Base-by-base conservation (phyloP, 352 stramenopile species). In the Globisporangium cylindrosporum region DNA sequence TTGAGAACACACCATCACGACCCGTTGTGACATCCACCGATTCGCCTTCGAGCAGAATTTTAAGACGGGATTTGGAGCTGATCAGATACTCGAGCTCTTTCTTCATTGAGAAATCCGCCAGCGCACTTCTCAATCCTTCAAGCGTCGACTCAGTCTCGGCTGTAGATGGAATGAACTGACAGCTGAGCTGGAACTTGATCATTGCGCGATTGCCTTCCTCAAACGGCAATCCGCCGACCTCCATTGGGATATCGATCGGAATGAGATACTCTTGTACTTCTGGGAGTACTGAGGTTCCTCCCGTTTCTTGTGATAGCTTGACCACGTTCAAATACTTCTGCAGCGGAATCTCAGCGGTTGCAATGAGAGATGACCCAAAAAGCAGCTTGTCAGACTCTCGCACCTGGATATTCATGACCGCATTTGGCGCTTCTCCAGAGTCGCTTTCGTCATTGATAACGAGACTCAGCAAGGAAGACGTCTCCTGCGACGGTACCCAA, bases 21-120 rank as follows among this genome's bases (percentile, higher is more conserved):
- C 79, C 82, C 1, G 81, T 87, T 20, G 81, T 86, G 6, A 89
- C 86, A 59, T 94, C 86, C 7, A 94, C 86, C 15, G 82, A 80
- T 69, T 94, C 86, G 4, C 75, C 72, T 59, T 94, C 86, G 4
- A 94, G 76, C 34, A 91, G 51, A 15, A 82, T 63, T 56, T 91
- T 92, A 14, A 93, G 70, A 43, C 89, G 83, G 0, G 78, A 80
- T 63, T 91, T 92, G 18, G 83, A 89, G 14, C 71, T 84, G n/a
- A 88, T 71, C 9, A 93, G 69, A 8, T 79, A 68, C 48, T 86
- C 79, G 27, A 92, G 65, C 57, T 90, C 77, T 25, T 81, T 83
- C 59, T 82, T 78, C 54, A 87, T 66, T 12, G 78, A 71, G 43
- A 83, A 84, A 18, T 72, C 76, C 7, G 68, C 70, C 8, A 89